phyloP scores from a whole-genome alignment of 192 early-diverging fungal genomes.

The Podila epigama region DNA sequence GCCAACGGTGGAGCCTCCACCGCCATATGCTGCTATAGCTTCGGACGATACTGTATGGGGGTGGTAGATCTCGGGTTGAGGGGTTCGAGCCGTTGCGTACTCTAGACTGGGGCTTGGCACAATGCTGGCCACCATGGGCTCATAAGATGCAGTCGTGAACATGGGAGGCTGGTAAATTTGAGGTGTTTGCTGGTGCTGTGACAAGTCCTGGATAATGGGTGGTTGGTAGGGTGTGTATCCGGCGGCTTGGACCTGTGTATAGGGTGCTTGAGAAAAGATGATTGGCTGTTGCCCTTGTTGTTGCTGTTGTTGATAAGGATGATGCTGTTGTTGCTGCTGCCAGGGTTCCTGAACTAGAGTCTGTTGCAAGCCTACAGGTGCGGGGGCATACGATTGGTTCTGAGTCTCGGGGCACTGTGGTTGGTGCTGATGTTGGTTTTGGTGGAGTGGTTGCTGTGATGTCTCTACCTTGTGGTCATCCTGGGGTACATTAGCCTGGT shows the following conservation, averaged over 20 bases:
- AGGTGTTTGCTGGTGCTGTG: slow-evolving; percentile 5
- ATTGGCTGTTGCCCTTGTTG: neutral
- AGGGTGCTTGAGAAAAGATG: slow-evolving; percentile 5
- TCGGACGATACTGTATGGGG: neutral
- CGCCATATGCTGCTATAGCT: neutral
- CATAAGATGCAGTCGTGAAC: neutral
- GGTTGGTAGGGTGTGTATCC: slow-evolving; percentile 17
- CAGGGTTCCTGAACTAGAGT: neutral
- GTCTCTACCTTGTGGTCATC: neutral
- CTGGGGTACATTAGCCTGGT: no score
- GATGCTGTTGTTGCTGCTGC: neutral
- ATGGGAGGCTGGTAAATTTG: neutral
- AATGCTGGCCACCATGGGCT: neutral
- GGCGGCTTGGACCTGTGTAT: neutral
- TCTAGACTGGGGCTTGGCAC: slow-evolving; percentile 1
- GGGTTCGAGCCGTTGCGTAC: neutral
- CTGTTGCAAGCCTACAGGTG: neutral
- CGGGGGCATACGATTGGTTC: neutral
- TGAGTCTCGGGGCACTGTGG: neutral
- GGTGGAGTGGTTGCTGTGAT: neutral
- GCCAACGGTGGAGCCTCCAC: neutral
- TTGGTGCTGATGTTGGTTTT: neutral
- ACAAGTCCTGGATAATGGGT: slow-evolving; percentile 7
- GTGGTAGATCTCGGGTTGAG: slow-evolving; percentile 4
- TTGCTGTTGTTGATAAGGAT: neutral